Evolutionary conservation across 805 yeast genomes (phyloP), one percentile per base, ranked within the genome.

Genomic region (Cyberlindnera japonica): DNA sequence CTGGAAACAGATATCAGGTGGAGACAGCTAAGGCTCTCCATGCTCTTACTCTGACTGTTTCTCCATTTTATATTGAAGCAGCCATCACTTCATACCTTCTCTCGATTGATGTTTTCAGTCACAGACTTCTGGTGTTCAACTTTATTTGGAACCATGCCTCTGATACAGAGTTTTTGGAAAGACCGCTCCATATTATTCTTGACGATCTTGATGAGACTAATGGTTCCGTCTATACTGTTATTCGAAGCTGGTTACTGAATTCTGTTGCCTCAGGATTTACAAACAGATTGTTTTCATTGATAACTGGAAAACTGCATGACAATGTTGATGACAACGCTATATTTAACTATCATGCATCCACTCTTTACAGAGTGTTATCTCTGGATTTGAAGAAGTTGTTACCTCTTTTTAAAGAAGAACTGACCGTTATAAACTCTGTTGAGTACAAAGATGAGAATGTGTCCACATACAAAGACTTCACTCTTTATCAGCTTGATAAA

Each of bases 71-170:
- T 45, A 71, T 89, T 19, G 95, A 89, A 51, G 91, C 95, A 1
- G 83, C 87, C 0, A 47, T 90, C 3, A 66, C 86, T 0, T 65
- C 74, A 2, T 68, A 78, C 34, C 69, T 86, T 22, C 53, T 80
- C 12, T 55, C 69, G 4, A 58, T 67, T 6, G 45, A 61, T 6
- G 56, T 55, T 25, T 61, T 70, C 16, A 55, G 61, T 6, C 61
- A 68, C 14, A 67, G 79, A 44, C 59, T 82, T 1, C 58, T 66
- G 14, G 82, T 84, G 0, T 74, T 87, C 47, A 71, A 77, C 37
- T 71, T 77, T 8, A 57, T 90, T 5, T 91, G 97, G 97, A 69
- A 71, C 3, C 91, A 85, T 51, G 72, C 91, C 0, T 73, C 70
- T 32, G 86, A 79, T 26, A 52, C 63, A 4, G 47, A 58, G 3